phyloP scores from a whole-genome alignment of 83 land plant genomes.

The Thuja plicata region DNA sequence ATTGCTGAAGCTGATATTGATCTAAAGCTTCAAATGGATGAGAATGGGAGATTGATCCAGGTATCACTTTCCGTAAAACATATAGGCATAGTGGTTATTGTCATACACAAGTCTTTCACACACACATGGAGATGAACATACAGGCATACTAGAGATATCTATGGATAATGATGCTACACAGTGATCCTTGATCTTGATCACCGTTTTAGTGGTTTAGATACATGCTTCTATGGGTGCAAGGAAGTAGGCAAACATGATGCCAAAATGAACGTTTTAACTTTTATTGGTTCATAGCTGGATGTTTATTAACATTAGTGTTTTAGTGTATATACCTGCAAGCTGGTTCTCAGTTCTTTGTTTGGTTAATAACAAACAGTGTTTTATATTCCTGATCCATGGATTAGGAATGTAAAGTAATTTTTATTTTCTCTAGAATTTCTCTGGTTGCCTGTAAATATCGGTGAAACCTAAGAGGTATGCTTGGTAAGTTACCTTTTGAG shows the following conservation, averaged over 20 bases:
- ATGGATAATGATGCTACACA: neutral
- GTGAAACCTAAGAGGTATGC: neutral
- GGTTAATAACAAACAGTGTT: neutral
- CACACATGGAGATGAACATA: too few relatives aligned
- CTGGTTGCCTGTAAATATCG: slow-evolving; percentile 1
- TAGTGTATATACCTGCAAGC: neutral
- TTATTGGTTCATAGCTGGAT: neutral
- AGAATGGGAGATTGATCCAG: slow-evolving; percentile 58
- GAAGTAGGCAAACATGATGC: neutral
- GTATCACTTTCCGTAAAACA: slow-evolving; percentile 18
- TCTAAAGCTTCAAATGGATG: slow-evolving; percentile 47
- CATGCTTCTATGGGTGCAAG: neutral
- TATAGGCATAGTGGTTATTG: neutral
- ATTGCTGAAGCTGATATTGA: slow-evolving; percentile 59
- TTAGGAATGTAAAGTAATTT: neutral
- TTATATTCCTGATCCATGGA: neutral
- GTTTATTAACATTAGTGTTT: neutral
- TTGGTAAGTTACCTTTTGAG: neutral
- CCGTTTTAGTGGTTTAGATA: neutral
- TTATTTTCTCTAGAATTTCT: slow-evolving; percentile 5
- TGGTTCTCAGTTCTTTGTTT: neutral
- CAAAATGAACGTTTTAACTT: too few relatives aligned
- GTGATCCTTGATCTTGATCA: neutral
- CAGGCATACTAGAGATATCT: neutral
- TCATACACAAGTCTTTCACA: neutral